Conservation (phyloP, 225 moss, liverwort and hornwort species). For the Takakia lepidozioides region DNA sequence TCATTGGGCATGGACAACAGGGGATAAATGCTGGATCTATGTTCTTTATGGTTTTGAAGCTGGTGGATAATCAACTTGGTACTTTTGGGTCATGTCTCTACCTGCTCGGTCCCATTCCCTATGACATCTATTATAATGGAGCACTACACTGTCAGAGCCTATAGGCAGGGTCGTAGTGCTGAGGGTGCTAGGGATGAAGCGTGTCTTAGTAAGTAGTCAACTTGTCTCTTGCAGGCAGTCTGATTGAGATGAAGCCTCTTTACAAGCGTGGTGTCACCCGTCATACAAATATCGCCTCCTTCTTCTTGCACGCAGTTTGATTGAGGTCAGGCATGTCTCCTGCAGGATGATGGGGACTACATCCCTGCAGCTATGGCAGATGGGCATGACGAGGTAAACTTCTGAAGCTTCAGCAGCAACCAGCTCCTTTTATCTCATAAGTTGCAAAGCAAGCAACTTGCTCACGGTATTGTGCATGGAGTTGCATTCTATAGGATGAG, state of each 20-base stretch:
- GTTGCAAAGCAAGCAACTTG: slow-evolving; percentile 23
- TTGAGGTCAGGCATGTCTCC: slow-evolving; percentile 57
- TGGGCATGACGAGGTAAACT: slow-evolving; percentile 70
- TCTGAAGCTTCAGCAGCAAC: slow-evolving; percentile 30
- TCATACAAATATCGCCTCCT: slow-evolving; percentile 19
- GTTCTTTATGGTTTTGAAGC: no score
- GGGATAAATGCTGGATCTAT: no score
- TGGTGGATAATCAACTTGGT: no score
- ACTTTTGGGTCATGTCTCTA: no score
- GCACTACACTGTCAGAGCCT: no score
- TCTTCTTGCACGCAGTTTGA: slow-evolving; percentile 50
- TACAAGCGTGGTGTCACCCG: slow-evolving; percentile 32
- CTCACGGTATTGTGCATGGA: slow-evolving; percentile 36
- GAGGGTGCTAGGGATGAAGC: slow-evolving; percentile 25
- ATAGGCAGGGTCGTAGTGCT: no score
- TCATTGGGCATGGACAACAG: no score
- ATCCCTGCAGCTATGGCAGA: slow-evolving; percentile 54
- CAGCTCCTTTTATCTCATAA: slow-evolving; percentile 11
- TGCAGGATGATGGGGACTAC: slow-evolving; percentile 90
- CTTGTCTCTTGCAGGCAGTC: slow-evolving; percentile 56
- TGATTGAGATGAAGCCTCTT: slow-evolving; percentile 34
- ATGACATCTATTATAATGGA: no score
- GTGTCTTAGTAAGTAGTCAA: slow-evolving; percentile 64
- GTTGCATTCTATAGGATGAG: no score
- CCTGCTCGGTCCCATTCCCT: no score